phyloP scores from a whole-genome alignment of 352 stramenopile genomes.

The Phytophthora macrochlamydospora region DNA sequence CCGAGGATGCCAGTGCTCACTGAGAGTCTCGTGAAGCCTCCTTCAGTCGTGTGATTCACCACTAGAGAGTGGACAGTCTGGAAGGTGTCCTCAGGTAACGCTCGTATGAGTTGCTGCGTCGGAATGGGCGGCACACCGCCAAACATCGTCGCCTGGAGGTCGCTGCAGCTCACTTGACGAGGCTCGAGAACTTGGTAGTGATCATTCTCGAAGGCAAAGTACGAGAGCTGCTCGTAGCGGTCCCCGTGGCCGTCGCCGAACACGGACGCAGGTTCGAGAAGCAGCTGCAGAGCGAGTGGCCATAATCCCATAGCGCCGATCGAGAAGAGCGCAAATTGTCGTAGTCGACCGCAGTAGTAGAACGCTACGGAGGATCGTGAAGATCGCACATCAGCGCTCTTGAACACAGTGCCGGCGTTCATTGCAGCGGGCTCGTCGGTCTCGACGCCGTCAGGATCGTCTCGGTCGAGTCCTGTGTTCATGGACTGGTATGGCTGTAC shows the following conservation, averaged over 20 bases:
- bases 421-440: no score
- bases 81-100: conserved; percentile 24
- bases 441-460: no score
- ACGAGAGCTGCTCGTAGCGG: conserved; percentile 40
- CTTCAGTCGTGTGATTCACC: conserved; percentile 28
- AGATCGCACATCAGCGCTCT: no score
- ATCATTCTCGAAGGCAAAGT: conserved; percentile 39
- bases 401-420: no score
- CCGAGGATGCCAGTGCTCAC: conserved; percentile 30
- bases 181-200: conserved; percentile 43
- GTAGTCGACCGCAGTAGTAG: conserved; percentile 16
- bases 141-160: conserved; percentile 29
- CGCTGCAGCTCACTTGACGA: conserved; percentile 24
- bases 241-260: conserved; percentile 53
- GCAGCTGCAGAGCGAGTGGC: conserved; percentile 36
- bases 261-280: conserved; percentile 34
- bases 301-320: conserved; percentile 46
- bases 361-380: not conserved
- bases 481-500: no score
- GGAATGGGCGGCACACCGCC: conserved; percentile 2
- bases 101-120: conserved; percentile 31
- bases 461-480: no score
- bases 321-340: conserved; percentile 31
- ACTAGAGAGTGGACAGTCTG: conserved; percentile 23
- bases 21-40: conserved; percentile 12